These are phyloP conservation scores for Globisporangium rhizosaccharum DNA, from an alignment of 352 stramenopile genomes.

Conservation along the genomic window DNA sequence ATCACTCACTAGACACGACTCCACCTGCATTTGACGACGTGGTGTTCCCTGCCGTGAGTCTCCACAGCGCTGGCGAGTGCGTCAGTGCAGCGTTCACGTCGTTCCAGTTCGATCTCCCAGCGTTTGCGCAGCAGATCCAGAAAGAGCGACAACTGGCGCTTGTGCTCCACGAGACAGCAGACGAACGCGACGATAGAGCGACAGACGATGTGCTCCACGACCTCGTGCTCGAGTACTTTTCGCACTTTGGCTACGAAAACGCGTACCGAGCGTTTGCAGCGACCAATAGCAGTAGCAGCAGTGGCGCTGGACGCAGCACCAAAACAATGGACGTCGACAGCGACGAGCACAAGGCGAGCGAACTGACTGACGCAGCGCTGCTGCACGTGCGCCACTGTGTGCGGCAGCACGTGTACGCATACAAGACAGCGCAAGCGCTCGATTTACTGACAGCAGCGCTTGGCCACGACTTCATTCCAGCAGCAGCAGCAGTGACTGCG, in stretches of 20 bases:
- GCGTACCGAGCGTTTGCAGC: conserved; percentile 24
- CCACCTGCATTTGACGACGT: conserved; percentile 5
- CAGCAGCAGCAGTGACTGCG: conserved; percentile 7
- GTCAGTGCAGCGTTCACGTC: conserved; percentile 22
- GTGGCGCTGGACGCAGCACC: not conserved
- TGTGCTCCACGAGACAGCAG: conserved; percentile 8
- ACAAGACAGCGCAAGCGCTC: conserved; percentile 27
- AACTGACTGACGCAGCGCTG: not conserved
- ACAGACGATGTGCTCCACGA: conserved; percentile 29
- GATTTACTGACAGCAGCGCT: conserved; percentile 17
- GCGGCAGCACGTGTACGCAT: conserved; percentile 27
- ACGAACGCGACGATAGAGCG: conserved; percentile 20
- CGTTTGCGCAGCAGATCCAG: conserved; percentile 39
- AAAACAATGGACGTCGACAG: no score
- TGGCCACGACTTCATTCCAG: not conserved
- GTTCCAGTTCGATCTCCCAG: conserved; percentile 43
- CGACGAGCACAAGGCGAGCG: no score
- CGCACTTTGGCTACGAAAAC: conserved; percentile 33
- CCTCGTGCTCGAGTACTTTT: conserved; percentile 36
- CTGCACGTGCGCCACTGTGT: conserved; percentile 29
- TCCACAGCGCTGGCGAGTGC: conserved; percentile 41
- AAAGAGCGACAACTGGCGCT: conserved; percentile 42
- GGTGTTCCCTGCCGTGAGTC: conserved; percentile 39
- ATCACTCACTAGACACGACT: not conserved
- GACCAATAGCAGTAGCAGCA: not conserved